Evolutionary conservation across 495 filamentous ascomycete genomes (phyloP), one percentile per base, ranked within the genome.

Genomic region (Penicillium psychrofluorescens): DNA sequence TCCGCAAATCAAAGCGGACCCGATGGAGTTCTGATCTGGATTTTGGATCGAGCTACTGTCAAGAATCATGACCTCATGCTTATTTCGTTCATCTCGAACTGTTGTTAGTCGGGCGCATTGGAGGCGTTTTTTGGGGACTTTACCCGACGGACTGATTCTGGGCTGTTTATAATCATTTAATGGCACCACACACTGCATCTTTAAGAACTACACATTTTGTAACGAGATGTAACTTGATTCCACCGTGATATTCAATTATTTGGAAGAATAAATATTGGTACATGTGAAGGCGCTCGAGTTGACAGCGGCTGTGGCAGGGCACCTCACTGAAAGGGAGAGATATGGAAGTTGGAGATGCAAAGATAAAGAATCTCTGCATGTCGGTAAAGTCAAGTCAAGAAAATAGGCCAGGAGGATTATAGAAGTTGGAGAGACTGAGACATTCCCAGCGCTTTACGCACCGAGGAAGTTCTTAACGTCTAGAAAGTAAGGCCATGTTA

Each of bases 391-490:
- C 22, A 22, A 22, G 22, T 22, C 32, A 34, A 11, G 32, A 34
- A 12, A 8, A 34, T 34, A 34, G 32, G 22, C 2, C 22, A 6
- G 22, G 32, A 12, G 32, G 31, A 5, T 34, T 10, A 34, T 10
- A 34, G 32, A 34, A 12, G 9, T 34, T 34, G 32, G 32, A 34
- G 32, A 6, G 32, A 34, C 9, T 2, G n/a, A 9, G 2, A 34
- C 1, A 34, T 22, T 22, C 22, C 22, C 22, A 22, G 22, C 22
- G 22, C 22, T 34, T 34, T 34, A 34, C 9, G 32, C 32, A 34
- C 32, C 32, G 9, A 34, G 9, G 55, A 91, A 91, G 41, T 62
- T 66, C 78, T 86, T 90, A 70, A 91, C 78, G 54, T 81, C 73
- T 78, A 35, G 7, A 36, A 45, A 34, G 15, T 11, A 3, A 42